phyloP scores from a whole-genome alignment of 169 alveolate species.

The Ichthyophthirius multifiliis region DNA sequence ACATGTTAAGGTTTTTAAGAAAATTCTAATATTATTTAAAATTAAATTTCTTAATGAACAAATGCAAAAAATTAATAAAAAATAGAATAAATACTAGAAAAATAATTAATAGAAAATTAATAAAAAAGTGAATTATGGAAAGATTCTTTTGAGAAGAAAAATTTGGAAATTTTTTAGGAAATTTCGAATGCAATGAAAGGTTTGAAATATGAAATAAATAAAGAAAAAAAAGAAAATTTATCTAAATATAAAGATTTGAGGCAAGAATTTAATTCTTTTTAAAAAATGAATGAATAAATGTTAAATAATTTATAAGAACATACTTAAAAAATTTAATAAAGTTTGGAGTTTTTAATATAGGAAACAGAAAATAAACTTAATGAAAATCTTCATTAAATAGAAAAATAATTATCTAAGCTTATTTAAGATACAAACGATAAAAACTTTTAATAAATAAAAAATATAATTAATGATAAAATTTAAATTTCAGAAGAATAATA shows the following conservation, averaged over 20 bases:
- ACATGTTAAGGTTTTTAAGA: slow-evolving; percentile 24
- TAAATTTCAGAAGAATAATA: not conserved
- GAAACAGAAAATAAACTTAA: not conserved
- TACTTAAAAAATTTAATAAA: not conserved
- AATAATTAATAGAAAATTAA: not conserved
- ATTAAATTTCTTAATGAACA: slow-evolving; percentile 1
- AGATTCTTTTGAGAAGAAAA: slow-evolving; percentile 23
- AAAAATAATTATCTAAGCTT: not conserved
- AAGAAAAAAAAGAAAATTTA: slow-evolving; percentile 15
- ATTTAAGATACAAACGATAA: not conserved
- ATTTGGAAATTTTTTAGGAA: slow-evolving; percentile 34
- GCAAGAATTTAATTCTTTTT: not conserved
- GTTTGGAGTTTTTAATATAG: not conserved
- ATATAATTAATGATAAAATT: not conserved
- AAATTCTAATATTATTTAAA: slow-evolving; percentile 31
- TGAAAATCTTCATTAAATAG: not conserved
- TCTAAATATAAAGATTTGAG: not conserved
- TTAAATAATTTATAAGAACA: not conserved
- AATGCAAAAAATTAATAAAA: not conserved
- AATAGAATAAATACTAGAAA: not conserved
- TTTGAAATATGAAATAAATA: slow-evolving; percentile 5
- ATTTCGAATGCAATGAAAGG: slow-evolving; percentile 24
- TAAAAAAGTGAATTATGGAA: slow-evolving; percentile 33
- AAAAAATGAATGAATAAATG: not conserved
- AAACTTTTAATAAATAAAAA: not conserved